Evolutionary conservation across 306 rosid species (phyloP).

Genomic region (Quillaja saponaria): DNA sequence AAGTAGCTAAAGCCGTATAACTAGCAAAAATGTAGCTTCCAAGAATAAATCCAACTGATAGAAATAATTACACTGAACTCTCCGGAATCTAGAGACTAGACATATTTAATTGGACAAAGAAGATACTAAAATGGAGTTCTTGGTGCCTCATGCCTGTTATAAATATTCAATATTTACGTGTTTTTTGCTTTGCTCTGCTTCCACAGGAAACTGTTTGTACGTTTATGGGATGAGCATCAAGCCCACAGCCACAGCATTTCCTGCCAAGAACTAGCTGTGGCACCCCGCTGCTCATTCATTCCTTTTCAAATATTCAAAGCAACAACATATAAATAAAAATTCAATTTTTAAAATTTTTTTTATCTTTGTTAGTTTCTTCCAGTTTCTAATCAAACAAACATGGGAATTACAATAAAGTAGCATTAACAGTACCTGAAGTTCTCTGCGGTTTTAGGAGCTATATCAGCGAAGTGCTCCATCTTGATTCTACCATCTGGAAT

Average conservation of each 20-base stretch:
- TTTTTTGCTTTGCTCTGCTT: background rate
- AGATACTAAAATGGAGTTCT: too few relatives aligned
- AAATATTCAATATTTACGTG: too few relatives aligned
- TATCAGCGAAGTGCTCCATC: slow-evolving; percentile 99
- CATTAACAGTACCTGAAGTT: slow-evolving; percentile 65
- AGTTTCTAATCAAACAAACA: background rate
- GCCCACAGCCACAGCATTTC: slow-evolving; percentile 4
- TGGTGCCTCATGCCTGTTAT: too few relatives aligned
- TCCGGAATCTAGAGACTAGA: background rate
- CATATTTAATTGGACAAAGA: too few relatives aligned
- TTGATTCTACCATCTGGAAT: slow-evolving; percentile 97
- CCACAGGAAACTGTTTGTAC: background rate
- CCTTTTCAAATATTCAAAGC: background rate
- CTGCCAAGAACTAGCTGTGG: background rate
- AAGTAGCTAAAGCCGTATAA: too few relatives aligned
- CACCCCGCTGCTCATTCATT: background rate
- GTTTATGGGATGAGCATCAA: background rate
- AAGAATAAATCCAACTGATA: too few relatives aligned
- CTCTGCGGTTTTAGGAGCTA: slow-evolving; percentile 89
- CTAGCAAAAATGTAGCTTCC: slow-evolving; percentile 16
- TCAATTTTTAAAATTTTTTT: background rate
- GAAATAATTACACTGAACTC: too few relatives aligned
- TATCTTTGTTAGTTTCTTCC: background rate
- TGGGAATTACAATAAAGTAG: background rate
- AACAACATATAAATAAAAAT: background rate